Base-by-base conservation (phyloP, 768 basidiomycete genomes). In the Lentinus tigrinus region DNA sequence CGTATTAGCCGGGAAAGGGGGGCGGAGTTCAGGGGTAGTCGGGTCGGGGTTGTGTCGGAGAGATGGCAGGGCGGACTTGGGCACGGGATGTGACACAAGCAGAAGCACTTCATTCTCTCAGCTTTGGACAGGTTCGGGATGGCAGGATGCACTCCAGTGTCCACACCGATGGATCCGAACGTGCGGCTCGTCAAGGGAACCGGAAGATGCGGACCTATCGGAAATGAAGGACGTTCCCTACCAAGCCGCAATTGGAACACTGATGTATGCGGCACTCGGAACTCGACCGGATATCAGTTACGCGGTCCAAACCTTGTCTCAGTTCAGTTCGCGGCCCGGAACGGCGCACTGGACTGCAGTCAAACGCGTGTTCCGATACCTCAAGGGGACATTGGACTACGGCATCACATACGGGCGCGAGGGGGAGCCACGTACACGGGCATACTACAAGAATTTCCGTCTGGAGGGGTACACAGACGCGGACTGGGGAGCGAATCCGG, bases 251-350 rank as follows among this genome's bases (percentile, higher is more conserved):
- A 43, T 72, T 16, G 69, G 69, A 10, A 40, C 61, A 4, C 62
- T 71, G 8, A 64, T 67, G 39, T 70, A 70, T 52, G 56, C 74
- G 0, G 61, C 73, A 2, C 52, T 74, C 2, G 66, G 65, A 7
- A 74, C 75, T 1, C 63, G 68, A 0, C 75, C 77, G 0, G 74
- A 81, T 40, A 65, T 79, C 11, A 62, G 72, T 0, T 73, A 62
- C 44, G 63, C 71, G 4, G 72, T 75, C 9, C 59, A 65, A 31
- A 21, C 50, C 0, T 69, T 79, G 1, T 63, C 72, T 0, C 71
- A 72, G 26, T 75, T 64, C 65, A 68, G 61, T 11, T 57, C 71
- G 0, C 64, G 65, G n/a, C 77, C 75, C 0, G 63, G 67, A 1
- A 52, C 37, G 0, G 52, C 46, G 0, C 75, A 77, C 61, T 62